Percentiles rank a stretch among this genome's conserved stretches.
phyloP scores from a whole-genome alignment of 2,329 filamentous ascomycete species.

The Ceratocystis destructans region DNA sequence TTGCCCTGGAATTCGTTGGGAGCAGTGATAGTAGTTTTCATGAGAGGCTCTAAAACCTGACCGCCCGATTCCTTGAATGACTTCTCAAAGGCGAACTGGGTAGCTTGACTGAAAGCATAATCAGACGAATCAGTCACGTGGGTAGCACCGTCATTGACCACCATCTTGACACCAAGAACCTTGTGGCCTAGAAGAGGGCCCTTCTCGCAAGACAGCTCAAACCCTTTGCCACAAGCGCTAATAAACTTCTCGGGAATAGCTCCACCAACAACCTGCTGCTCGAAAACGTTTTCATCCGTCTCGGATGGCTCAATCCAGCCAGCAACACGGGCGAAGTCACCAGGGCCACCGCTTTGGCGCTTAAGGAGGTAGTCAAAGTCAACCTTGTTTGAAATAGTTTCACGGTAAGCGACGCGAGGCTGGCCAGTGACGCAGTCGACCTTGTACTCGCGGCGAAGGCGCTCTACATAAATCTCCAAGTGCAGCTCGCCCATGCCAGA shows the following conservation, averaged over 20 bases:
- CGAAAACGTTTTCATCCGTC: conserved; percentile 60
- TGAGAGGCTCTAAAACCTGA: conserved; percentile 81
- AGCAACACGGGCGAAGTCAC: conserved; percentile 85
- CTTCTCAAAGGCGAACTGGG: conserved; percentile 92
- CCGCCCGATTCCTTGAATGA: conserved; percentile 71
- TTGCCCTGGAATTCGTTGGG: conserved; percentile 96
- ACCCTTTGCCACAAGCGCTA: conserved; percentile 88
- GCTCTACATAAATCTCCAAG: conserved; percentile 93
- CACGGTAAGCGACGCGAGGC: conserved; percentile 91
- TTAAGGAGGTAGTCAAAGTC: conserved; percentile 88
- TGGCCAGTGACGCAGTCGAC: conserved; percentile 93
- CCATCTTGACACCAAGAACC: conserved; percentile 79
- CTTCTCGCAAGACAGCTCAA: conserved; percentile 66
- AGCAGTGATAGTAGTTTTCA: conserved; percentile 95
- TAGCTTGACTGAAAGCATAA: conserved; percentile 87
- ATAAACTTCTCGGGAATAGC: conserved; percentile 92
- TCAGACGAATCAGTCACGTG: conserved; percentile 97
- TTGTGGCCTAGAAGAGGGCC: conserved; percentile 86
- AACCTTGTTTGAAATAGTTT: conserved; percentile 69
- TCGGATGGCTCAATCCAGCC: conserved; percentile 83
- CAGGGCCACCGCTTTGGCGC: conserved; percentile 89
- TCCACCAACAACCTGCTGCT: conserved; percentile 76
- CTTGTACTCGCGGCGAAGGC: conserved; percentile 90
- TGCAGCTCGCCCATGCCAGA: conserved; percentile 97
- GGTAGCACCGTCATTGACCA: conserved; percentile 89